Evolutionary conservation across 2,329 filamentous ascomycete genomes (phyloP).

Genomic region (Colletotrichum sp.): DNA sequence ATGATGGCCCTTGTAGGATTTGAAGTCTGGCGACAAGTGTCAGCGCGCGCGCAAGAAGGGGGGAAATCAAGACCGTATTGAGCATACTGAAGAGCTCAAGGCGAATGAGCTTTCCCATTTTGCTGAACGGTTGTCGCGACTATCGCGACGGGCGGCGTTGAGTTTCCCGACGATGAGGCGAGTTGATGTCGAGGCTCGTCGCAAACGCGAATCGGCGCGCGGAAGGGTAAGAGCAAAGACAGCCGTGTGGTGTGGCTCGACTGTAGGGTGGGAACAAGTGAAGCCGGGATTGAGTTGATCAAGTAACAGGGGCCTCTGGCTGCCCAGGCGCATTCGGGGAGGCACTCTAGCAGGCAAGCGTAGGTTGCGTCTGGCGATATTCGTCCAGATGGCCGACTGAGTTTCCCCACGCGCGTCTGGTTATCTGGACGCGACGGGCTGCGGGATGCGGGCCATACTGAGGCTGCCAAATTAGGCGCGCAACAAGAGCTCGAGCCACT

Average conservation of each 20-base stretch:
- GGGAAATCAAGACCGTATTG: background rate
- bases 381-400: background rate
- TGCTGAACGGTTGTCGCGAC: slow-evolving; percentile 34
- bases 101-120: slow-evolving; percentile 94
- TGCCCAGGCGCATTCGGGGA: slow-evolving; percentile 11
- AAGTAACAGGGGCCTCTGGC: background rate
- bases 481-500: background rate
- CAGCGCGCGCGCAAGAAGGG: background rate
- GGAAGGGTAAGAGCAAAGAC: background rate
- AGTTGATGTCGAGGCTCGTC: background rate
- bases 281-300: background rate
- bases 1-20: slow-evolving; percentile 98
- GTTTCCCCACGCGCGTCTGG: slow-evolving; percentile 16
- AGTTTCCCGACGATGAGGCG: background rate
- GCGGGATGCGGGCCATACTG: background rate
- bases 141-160: background rate
- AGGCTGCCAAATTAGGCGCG: background rate
- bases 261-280: background rate
- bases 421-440: slow-evolving; percentile 11
- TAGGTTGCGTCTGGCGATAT: background rate
- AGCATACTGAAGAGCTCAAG: slow-evolving; percentile 89
- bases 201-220: background rate
- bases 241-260: background rate
- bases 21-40: slow-evolving; percentile 75
- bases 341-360: background rate